A percentile compares a stretch with the other conserved stretches of the same genome.
Evolutionary conservation across 2,329 filamentous ascomycete genomes (phyloP).

Genomic region (Xylariaceae sp.): DNA sequence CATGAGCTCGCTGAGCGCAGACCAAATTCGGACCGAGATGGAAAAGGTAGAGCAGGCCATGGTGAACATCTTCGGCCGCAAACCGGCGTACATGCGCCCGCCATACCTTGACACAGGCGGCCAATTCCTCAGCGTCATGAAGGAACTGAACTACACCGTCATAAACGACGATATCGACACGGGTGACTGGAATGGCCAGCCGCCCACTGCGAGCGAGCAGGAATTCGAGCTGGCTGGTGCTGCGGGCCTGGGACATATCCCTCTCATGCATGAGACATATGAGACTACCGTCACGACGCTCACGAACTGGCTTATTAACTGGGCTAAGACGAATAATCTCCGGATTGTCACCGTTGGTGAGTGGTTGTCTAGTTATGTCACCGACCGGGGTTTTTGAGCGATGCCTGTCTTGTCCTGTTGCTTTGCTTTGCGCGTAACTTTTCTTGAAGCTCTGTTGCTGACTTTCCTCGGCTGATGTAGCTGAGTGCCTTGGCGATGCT

Average conservation of each 20-base stretch:
- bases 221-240: constrained; percentile 46
- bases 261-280: constrained; percentile 56
- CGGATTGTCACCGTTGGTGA: constrained; percentile 49
- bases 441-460: background rate
- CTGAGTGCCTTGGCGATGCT: constrained; percentile 42
- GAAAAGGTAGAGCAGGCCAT: constrained; percentile 47
- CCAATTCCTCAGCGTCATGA: constrained; percentile 40
- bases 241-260: constrained; percentile 47
- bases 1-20: constrained; percentile 39
- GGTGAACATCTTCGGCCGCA: constrained; percentile 47
- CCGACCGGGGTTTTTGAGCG: background rate
- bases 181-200: constrained; percentile 56
- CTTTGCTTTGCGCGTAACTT: background rate
- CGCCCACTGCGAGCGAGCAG: constrained; percentile 48
- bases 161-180: constrained; percentile 59
- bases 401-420: background rate
- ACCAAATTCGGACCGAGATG: constrained; percentile 46
- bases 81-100: constrained; percentile 48
- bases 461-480: constrained; percentile 23
- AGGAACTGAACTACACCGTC: constrained; percentile 53
- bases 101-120: constrained; percentile 47
- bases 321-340: constrained; percentile 46
- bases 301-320: constrained; percentile 48
- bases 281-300: constrained; percentile 45
- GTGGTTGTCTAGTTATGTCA: constrained; percentile 20